Evolutionary conservation across 1,139 yeast genomes (phyloP).

Genomic region (Taphrina flavorubra): DNA sequence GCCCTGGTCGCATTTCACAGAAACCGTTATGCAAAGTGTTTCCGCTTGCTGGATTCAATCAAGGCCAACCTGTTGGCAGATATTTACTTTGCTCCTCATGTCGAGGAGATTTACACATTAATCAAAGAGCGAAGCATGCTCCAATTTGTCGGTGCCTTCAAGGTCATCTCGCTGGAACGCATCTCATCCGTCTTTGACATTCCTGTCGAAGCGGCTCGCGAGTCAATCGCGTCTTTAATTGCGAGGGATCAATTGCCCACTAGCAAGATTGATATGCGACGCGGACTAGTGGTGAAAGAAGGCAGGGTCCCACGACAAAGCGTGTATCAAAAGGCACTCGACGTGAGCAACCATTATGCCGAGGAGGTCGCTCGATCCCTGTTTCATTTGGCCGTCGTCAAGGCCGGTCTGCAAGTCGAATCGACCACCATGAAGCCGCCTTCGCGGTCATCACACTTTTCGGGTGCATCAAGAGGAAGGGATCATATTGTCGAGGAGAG

Average conservation of each 20-base stretch:
- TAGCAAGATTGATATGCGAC: constrained; percentile 21
- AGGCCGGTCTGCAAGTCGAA: constrained; percentile 21
- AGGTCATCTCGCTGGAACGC: constrained; percentile 44
- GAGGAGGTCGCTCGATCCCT: constrained; percentile 20
- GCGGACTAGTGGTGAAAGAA: constrained; percentile 12
- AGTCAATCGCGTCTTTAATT: constrained; percentile 42
- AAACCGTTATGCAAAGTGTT: constrained; percentile 43
- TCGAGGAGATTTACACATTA: constrained; percentile 38
- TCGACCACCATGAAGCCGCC: not conserved
- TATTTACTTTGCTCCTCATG: constrained; percentile 45
- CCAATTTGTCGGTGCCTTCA: constrained; percentile 45
- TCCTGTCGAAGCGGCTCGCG: constrained; percentile 39
- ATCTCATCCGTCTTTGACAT: constrained; percentile 45
- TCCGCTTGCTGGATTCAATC: constrained; percentile 41
- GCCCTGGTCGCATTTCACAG: constrained; percentile 43
- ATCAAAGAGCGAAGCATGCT: constrained; percentile 45
- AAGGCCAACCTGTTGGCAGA: constrained; percentile 45
- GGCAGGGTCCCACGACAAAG: not conserved
- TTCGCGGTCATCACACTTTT: not conserved
- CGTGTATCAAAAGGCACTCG: constrained; percentile 10
- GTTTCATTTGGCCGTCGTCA: constrained; percentile 15
- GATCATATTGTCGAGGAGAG: not conserved
- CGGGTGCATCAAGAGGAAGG: not conserved
- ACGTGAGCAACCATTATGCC: constrained; percentile 14
- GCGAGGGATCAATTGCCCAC: constrained; percentile 38